Conservation (phyloP, 2,329 filamentous ascomycete genomes). For the Phialocephala sp. region DNA sequence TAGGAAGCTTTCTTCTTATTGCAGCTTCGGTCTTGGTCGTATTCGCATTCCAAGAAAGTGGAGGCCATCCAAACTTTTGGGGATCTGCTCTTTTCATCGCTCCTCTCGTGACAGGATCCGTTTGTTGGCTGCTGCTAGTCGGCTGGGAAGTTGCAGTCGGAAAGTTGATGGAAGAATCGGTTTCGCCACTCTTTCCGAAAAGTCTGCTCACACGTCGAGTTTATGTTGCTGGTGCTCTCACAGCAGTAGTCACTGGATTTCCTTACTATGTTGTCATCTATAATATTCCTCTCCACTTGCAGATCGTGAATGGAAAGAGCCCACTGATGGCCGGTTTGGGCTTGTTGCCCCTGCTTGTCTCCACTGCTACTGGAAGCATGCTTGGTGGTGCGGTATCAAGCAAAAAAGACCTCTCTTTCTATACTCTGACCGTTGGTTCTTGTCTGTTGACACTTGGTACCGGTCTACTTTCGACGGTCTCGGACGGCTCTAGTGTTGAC, state of each 20-base stretch:
- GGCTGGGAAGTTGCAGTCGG: conserved; percentile 47
- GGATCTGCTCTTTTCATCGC: conserved; percentile 47
- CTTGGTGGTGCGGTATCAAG: conserved; percentile 59
- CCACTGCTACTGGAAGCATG: conserved; percentile 62
- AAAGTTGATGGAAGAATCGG: conserved; percentile 47
- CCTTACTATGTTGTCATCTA: conserved; percentile 61
- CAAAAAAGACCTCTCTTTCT: conserved; percentile 58
- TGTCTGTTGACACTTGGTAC: conserved; percentile 58
- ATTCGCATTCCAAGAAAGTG: conserved; percentile 56
- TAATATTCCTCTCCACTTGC: conserved; percentile 62
- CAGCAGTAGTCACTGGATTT: conserved; percentile 61
- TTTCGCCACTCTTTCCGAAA: conserved; percentile 48
- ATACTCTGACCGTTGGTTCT: conserved; percentile 55
- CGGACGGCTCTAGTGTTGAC: conserved; percentile 2
- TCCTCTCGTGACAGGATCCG: conserved; percentile 46
- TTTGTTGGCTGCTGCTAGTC: conserved; percentile 46
- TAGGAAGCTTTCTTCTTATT: conserved; percentile 58
- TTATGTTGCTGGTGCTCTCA: conserved; percentile 57
- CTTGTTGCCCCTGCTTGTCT: conserved; percentile 60
- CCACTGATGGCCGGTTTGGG: conserved; percentile 61
- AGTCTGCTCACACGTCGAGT: conserved; percentile 53
- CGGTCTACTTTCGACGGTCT: conserved; percentile 52
- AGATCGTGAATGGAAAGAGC: conserved; percentile 59
- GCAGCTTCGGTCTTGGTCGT: conserved; percentile 58
- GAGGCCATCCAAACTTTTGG: conserved; percentile 45